Conservation (phyloP, 805 yeast genomes). For the Tetrapisispora fleetii region DNA sequence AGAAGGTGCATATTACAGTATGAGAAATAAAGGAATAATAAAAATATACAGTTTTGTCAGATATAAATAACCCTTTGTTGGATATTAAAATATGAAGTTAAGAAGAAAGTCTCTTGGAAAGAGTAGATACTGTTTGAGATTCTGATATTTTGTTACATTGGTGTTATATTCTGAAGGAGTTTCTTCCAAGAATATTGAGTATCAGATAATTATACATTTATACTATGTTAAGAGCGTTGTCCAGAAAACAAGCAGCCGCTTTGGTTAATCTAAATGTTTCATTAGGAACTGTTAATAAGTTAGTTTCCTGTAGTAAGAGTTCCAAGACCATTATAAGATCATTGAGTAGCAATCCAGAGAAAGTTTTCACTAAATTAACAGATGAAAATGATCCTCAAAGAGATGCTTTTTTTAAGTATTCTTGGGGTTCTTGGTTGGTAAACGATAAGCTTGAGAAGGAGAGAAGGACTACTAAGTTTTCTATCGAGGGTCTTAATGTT, state of each 20-base stretch:
- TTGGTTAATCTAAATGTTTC: no score
- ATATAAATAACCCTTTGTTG: no score
- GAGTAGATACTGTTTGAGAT: no score
- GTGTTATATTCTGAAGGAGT: no score
- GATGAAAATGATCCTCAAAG: constrained; percentile 61
- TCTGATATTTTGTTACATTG: no score
- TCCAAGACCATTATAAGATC: constrained; percentile 11
- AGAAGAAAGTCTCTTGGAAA: no score
- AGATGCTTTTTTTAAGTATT: constrained; percentile 67
- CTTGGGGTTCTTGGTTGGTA: constrained; percentile 93
- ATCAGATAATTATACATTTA: no score
- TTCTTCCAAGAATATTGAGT: no score
- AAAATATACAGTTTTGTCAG: no score
- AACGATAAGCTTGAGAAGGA: constrained; percentile 68
- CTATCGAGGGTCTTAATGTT: constrained; percentile 62
- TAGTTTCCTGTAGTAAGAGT: background rate
- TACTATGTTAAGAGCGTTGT: background rate
- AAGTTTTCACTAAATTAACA: constrained; percentile 40
- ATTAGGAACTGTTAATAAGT: background rate
- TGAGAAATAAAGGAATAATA: no score
- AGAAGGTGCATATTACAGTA: no score
- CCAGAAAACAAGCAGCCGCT: background rate
- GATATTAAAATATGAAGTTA: no score
- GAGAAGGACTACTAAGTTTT: constrained; percentile 70
- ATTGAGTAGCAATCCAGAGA: constrained; percentile 27